Evolutionary conservation across 2,329 filamentous ascomycete species (phyloP).

Genomic region (Ascochyta lentis): DNA sequence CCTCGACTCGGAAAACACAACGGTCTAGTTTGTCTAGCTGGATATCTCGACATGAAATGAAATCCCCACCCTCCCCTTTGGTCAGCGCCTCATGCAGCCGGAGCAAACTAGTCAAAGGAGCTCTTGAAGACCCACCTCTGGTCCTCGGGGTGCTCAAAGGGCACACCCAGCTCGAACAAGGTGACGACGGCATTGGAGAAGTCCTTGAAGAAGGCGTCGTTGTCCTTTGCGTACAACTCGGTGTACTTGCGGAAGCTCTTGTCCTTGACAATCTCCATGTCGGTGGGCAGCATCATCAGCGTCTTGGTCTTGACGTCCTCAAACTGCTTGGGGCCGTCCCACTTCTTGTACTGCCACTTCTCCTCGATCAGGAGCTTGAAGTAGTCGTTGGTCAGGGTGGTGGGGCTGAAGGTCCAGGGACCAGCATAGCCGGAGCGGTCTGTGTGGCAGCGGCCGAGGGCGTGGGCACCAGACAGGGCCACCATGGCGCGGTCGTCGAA

Average conservation of each 20-base stretch:
- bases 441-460: conserved; percentile 83
- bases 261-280: conserved; percentile 86
- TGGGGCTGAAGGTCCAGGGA: conserved; percentile 81
- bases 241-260: conserved; percentile 82
- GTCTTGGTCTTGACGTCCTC: conserved; percentile 86
- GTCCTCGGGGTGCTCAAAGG: conserved; percentile 68
- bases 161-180: conserved; percentile 93
- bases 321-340: conserved; percentile 90
- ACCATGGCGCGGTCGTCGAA: conserved; percentile 98
- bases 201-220: conserved; percentile 90
- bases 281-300: conserved; percentile 97
- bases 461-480: conserved; percentile 84
- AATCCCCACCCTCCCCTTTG: conserved; percentile 3
- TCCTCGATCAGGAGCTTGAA: conserved; percentile 85
- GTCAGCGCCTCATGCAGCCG: background rate
- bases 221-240: conserved; percentile 89
- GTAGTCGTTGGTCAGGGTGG: conserved; percentile 90
- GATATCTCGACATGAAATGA: conserved; percentile 37
- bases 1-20: conserved; percentile 17
- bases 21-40: conserved; percentile 36
- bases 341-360: conserved; percentile 98
- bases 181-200: conserved; percentile 79
- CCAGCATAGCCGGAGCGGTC: conserved; percentile 88
- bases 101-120: conserved; percentile 44
- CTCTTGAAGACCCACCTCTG: conserved; percentile 56